A percentile compares a stretch with the other conserved stretches of the same genome.
Conservation (phyloP, 1,139 yeast species). For the Pichia sp. region DNA sequence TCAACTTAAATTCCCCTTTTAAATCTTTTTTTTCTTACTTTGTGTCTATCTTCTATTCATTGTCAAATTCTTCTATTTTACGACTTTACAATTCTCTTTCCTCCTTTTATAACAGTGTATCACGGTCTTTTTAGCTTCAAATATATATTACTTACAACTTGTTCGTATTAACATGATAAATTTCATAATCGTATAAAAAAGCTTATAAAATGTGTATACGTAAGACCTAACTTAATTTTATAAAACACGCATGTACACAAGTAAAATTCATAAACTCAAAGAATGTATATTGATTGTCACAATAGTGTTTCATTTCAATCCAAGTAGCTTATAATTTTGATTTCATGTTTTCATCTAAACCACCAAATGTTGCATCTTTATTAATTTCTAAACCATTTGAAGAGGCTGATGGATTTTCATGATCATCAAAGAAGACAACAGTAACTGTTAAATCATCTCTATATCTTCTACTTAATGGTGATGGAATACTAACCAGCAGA, state of each 20-base stretch:
- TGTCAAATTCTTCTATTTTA: too few species aligned
- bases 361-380: slow-evolving; percentile 52
- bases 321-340: slow-evolving; percentile 40
- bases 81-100: neutral
- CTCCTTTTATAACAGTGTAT: too few species aligned
- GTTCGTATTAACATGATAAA: too few species aligned
- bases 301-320: too few species aligned
- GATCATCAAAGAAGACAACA: slow-evolving; percentile 76
- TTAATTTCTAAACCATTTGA: slow-evolving; percentile 55
- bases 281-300: too few species aligned
- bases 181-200: neutral
- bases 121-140: neutral
- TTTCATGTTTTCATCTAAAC: slow-evolving; percentile 45
- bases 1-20: too few species aligned
- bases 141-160: neutral
- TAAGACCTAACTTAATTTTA: too few species aligned
- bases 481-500: slow-evolving; percentile 89
- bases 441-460: slow-evolving; percentile 97
- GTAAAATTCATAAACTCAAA: neutral
- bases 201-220: neutral
- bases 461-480: slow-evolving; percentile 87
- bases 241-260: neutral
- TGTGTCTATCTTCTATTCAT: neutral
- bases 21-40: neutral
- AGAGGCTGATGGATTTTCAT: slow-evolving; percentile 45